Evolutionary conservation across 2,329 filamentous ascomycete species (phyloP).

Genomic region (Ophiocordyceps camponoti-saundersi): DNA sequence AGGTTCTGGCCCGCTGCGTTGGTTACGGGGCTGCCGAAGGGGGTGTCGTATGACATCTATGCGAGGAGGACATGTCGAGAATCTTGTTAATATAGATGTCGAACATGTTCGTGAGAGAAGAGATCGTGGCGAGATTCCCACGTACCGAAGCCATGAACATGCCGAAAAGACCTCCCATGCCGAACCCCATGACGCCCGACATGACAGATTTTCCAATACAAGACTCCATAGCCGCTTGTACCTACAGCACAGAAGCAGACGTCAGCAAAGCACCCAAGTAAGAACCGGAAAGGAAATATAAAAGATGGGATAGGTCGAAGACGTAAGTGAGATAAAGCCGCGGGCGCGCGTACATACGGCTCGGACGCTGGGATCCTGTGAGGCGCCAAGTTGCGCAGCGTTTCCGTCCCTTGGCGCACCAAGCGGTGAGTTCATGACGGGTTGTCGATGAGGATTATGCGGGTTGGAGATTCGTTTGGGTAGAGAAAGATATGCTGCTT

Average conservation of each 20-base stretch:
- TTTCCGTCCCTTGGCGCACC: constrained; percentile 9
- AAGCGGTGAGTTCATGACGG: constrained; percentile 22
- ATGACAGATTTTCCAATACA: constrained; percentile 80
- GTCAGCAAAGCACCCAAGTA: no score
- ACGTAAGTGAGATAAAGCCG: no score
- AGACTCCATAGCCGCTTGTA: constrained; percentile 77
- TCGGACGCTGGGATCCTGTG: constrained; percentile 35
- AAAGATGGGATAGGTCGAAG: background rate
- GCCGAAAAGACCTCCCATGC: constrained; percentile 82
- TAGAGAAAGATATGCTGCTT: no score
- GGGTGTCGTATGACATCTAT: constrained; percentile 96
- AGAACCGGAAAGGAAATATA: background rate
- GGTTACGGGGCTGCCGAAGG: constrained; percentile 41
- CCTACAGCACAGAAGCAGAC: constrained; percentile 26
- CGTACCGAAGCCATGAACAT: constrained; percentile 97
- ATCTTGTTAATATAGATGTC: background rate
- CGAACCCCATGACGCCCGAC: constrained; percentile 86
- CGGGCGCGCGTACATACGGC: constrained; percentile 17
- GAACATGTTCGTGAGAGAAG: background rate
- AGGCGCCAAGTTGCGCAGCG: constrained; percentile 11
- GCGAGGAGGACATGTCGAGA: background rate
- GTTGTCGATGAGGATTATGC: background rate
- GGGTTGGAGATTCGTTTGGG: no score
- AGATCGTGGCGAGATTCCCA: no score
- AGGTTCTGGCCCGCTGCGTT: constrained; percentile 20